Evolutionary conservation across 345 rosid genomes (phyloP).

Genomic region (Sisymbrium altissimum): DNA sequence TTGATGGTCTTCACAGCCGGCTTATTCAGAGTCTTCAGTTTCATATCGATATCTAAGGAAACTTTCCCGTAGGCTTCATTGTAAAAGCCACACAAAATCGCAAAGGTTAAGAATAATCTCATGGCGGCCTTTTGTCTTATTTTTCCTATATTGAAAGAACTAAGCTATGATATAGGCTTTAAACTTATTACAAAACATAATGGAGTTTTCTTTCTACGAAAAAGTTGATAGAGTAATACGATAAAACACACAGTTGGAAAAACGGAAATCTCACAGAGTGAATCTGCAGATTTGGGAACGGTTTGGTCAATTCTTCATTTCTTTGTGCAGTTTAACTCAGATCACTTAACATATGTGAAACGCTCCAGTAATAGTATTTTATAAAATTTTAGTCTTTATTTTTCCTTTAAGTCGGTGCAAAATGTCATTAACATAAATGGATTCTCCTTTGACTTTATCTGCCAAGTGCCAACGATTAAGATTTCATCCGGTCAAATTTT

Average conservation of each 20-base stretch:
- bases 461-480: background rate
- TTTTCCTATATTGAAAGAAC: background rate
- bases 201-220: background rate
- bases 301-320: background rate
- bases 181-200: too few species aligned
- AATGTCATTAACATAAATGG: background rate
- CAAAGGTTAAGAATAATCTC: background rate
- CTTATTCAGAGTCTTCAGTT: constrained; percentile 45
- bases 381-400: background rate
- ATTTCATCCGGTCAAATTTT: background rate
- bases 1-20: constrained; percentile 43
- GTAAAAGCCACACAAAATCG: constrained; percentile 6
- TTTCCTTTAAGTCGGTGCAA: background rate
- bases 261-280: background rate
- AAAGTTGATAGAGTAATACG: background rate
- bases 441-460: constrained; percentile 2
- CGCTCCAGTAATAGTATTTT: background rate
- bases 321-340: background rate
- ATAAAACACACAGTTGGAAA: background rate
- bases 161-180: background rate
- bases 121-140: background rate
- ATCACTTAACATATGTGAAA: background rate
- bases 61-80: background rate
- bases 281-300: background rate
- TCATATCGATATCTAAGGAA: constrained; percentile 29